phyloP scores from a whole-genome alignment of 331 rosid genomes.

The Dryas integrifolia region DNA sequence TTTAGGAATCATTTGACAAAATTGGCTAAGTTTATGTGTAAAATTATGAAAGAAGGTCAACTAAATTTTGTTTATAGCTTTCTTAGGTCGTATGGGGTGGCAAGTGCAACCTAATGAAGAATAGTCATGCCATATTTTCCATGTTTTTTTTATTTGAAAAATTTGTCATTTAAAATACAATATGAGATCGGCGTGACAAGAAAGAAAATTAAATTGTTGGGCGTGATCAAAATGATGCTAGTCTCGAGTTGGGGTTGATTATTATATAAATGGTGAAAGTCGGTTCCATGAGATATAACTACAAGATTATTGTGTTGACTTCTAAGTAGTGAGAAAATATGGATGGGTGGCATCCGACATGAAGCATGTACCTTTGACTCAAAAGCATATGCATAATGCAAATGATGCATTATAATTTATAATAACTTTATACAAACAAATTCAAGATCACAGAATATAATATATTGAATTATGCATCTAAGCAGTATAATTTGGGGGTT shows the following conservation, averaged over 20 bases:
- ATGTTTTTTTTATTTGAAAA: background rate
- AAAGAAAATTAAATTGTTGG: background rate
- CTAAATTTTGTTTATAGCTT: background rate
- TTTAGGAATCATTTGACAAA: too few species aligned
- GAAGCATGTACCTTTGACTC: background rate
- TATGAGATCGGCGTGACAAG: slow-evolving; percentile 1
- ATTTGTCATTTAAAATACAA: background rate
- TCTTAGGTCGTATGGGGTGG: background rate
- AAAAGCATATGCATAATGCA: background rate
- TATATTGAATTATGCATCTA: background rate
- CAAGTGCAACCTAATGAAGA: slow-evolving; percentile 8
- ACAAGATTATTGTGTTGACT: background rate
- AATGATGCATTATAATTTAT: background rate
- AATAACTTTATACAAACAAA: background rate
- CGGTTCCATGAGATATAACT: background rate
- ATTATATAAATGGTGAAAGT: slow-evolving; percentile 11
- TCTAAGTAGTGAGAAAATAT: background rate
- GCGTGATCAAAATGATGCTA: slow-evolving; percentile 18
- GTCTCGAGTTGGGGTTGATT: background rate
- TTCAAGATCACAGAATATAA: background rate
- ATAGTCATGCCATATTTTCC: background rate
- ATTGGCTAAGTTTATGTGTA: too few species aligned
- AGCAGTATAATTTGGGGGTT: background rate
- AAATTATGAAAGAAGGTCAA: background rate
- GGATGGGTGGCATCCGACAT: slow-evolving; percentile 2